Base-by-base conservation (phyloP, 305 asterid genomes). In the Stenogyne calaminthoides region DNA sequence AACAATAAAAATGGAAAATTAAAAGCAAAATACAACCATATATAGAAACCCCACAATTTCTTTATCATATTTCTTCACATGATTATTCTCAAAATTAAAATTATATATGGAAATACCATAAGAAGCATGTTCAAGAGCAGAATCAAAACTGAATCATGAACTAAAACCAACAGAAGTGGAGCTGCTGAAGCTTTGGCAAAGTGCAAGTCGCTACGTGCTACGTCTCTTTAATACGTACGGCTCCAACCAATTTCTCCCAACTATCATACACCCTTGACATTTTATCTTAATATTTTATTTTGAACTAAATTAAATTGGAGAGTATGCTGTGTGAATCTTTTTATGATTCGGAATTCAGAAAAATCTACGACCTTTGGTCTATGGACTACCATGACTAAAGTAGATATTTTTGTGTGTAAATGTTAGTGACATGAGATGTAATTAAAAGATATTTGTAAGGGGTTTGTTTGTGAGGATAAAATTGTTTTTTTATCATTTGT, bases 221-320 rank as follows among this genome's bases (percentile, higher is more conserved):
- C 77, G n/a, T 37, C 75, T 64, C 49, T 80, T 62, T 5, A 75
- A 8, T 14, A 67, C n/a, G n/a, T n/a, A n/a, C 70, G 15, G 77
- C 85, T 11, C 19, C 40, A 3, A 74, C 80, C 49, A 81, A 60
- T 67, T 63, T 77, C 57, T 73, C 77, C 81, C 79, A 77, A 60
- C 66, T 69, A 47, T 81, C 76, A 18, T 80, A 77, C 36, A 57
- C 68, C n/a, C n/a, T n/a, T n/a, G n/a, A 76, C 83, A 79, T 79
- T 2, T 8, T 39, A 39, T 39, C 44, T n/a, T n/a, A 39, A 7
- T 39, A 8, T 27, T 27, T 27, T 0, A 27, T 27, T 27, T 27
- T 22, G 25, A 27, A 27, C 2, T 3, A 27, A 27, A 27, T 27
- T n/a, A n/a, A n/a, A 27, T 27, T 27, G 32, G 32, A 27, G 32